Percentiles rank a stretch among this genome's conserved stretches.
These are phyloP conservation scores for Aurantiochytrium sp. DNA, from an alignment of 108 stramenopile species.

Conservation along the genomic window DNA sequence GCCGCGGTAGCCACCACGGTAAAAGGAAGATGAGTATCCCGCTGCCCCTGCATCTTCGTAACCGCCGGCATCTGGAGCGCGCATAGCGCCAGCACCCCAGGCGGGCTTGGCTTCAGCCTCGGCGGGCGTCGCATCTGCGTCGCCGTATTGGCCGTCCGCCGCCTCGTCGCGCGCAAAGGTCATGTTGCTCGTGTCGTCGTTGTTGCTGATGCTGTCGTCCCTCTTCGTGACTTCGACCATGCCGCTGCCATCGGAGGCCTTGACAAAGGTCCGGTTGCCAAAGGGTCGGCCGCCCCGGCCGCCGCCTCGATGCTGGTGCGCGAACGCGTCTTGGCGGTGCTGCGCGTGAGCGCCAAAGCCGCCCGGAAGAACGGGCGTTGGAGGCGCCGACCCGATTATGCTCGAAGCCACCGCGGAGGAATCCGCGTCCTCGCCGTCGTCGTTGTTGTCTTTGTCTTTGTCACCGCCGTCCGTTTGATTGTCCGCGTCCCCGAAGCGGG, in stretches of 20 bases:
- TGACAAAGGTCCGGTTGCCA: constrained; percentile 2
- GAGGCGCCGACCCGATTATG: background rate
- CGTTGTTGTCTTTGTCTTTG: background rate
- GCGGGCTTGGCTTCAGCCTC: background rate
- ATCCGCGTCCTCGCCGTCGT: background rate
- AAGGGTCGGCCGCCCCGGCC: background rate
- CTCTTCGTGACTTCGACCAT: background rate
- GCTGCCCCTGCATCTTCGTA: no score
- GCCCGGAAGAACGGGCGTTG: background rate
- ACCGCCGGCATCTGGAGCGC: background rate
- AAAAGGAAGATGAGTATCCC: no score
- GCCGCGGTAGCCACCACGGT: no score
- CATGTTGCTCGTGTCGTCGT: background rate
- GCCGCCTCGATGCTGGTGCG: background rate
- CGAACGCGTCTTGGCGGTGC: no score
- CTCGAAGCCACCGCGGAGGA: background rate
- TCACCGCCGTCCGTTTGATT: background rate
- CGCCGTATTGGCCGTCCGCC: background rate
- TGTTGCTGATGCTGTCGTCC: background rate
- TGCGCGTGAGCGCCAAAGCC: background rate
- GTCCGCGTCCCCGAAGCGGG: background rate
- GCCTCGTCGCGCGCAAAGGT: background rate
- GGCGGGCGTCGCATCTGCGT: background rate
- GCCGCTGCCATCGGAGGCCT: background rate
- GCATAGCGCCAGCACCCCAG: background rate